These are phyloP conservation scores for Aspergillus glaucus DNA, from an alignment of 2,329 filamentous ascomycete species.

Conservation along the genomic window DNA sequence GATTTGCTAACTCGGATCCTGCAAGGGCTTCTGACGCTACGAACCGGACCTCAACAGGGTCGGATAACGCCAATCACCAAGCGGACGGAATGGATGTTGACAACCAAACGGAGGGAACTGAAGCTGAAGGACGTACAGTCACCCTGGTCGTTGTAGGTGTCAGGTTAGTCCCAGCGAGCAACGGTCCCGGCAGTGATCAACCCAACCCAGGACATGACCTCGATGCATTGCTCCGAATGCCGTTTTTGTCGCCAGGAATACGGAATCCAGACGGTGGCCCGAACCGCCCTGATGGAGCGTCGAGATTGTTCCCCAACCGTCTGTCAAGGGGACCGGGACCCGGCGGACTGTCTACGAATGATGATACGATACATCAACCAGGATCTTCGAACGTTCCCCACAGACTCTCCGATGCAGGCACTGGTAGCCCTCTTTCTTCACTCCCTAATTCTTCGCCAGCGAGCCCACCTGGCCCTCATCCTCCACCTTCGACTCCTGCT, in stretches of 20 bases:
- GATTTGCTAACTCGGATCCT: constrained; percentile 52
- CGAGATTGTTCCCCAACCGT: constrained; percentile 49
- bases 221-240: constrained; percentile 42
- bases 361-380: constrained; percentile 50
- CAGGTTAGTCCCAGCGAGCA: constrained; percentile 55
- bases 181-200: constrained; percentile 40
- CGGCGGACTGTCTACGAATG: constrained; percentile 42
- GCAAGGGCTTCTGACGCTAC: constrained; percentile 17
- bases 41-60: constrained; percentile 18
- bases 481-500: constrained; percentile 59
- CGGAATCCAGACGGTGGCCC: constrained; percentile 41
- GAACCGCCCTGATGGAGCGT: constrained; percentile 49
- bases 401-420: constrained; percentile 26
- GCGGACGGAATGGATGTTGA: constrained; percentile 36
- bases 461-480: constrained; percentile 52
- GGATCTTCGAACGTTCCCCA: constrained; percentile 31
- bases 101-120: constrained; percentile 34
- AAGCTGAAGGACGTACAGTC: constrained; percentile 53
- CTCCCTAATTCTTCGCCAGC: constrained; percentile 46
- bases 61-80: constrained; percentile 18
- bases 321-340: constrained; percentile 49
- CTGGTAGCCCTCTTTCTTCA: constrained; percentile 25
- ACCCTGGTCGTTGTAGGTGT: constrained; percentile 66
- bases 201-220: constrained; percentile 36
- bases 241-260: constrained; percentile 39